Evolutionary conservation across 2,329 filamentous ascomycete genomes (phyloP).

Genomic region (Pseudocercospora fuligena): DNA sequence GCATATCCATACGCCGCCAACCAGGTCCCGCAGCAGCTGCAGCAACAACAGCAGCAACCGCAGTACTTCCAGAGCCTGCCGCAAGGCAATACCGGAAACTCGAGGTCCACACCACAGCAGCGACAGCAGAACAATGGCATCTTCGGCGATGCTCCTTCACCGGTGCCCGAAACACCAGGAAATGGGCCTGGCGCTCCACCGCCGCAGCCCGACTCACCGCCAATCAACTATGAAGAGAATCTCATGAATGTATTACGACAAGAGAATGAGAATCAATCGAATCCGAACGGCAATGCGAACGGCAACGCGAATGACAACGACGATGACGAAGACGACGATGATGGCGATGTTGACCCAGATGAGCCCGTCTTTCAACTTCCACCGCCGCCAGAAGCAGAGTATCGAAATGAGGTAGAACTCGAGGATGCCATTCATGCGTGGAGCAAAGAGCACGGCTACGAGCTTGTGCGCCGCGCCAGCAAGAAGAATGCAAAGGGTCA

Average conservation of each 20-base stretch:
- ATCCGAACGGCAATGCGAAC: neutral
- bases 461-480: conserved; percentile 40
- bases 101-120: conserved; percentile 9
- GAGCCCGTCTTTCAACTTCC: conserved; percentile 40
- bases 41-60: conserved; percentile 18
- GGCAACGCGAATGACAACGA: conserved; percentile 22
- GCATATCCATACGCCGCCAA: conserved; percentile 11
- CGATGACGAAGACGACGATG: conserved; percentile 34
- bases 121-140: conserved; percentile 23
- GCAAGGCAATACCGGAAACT: conserved; percentile 11
- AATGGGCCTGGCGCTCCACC: conserved; percentile 37
- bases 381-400: conserved; percentile 39
- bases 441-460: conserved; percentile 42
- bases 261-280: conserved; percentile 17
- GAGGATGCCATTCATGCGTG: conserved; percentile 41
- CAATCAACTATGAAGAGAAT: conserved; percentile 29
- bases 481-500: conserved; percentile 41
- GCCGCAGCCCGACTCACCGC: conserved; percentile 31
- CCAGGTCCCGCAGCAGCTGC: conserved; percentile 11
- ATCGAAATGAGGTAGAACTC: conserved; percentile 34
- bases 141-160: conserved; percentile 16
- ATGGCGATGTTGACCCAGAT: conserved; percentile 29
- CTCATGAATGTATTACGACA: conserved; percentile 34
- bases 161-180: conserved; percentile 24
- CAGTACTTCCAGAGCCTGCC: conserved; percentile 26